These are phyloP conservation scores for Amanita rimosa DNA, from an alignment of 768 basidiomycete genomes.

Conservation along the genomic window DNA sequence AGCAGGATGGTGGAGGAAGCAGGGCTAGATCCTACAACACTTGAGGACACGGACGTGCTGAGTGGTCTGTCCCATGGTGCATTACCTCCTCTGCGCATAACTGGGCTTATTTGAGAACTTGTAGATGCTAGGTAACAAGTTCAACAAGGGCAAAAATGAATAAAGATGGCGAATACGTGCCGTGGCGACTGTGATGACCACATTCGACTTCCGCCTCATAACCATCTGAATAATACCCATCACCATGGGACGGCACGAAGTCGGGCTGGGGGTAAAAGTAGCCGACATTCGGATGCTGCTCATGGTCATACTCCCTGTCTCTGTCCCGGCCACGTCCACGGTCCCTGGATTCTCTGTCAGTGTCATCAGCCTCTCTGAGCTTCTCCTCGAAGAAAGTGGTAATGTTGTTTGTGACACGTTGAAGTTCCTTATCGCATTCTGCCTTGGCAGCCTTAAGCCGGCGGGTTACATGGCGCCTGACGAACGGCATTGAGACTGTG, in stretches of 20 bases:
- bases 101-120: constrained; percentile 56
- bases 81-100: constrained; percentile 54
- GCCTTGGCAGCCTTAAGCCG: constrained; percentile 91
- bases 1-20: constrained; percentile 47
- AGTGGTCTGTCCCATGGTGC: constrained; percentile 58
- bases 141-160: neutral
- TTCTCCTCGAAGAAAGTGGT: constrained; percentile 91
- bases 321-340: constrained; percentile 30
- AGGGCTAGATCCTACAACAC: constrained; percentile 46
- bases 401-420: constrained; percentile 88
- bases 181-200: constrained; percentile 60
- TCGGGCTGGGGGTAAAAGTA: constrained; percentile 50
- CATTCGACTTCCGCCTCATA: constrained; percentile 70
- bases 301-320: constrained; percentile 40
- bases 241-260: constrained; percentile 45
- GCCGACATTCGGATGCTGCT: constrained; percentile 47
- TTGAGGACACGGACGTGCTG: constrained; percentile 44
- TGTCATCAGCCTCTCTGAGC: constrained; percentile 66
- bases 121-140: constrained; percentile 37
- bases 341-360: constrained; percentile 51
- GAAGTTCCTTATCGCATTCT: constrained; percentile 93
- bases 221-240: constrained; percentile 72
- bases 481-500: constrained; percentile 86
- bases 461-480: constrained; percentile 85
- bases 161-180: constrained; percentile 46